Base-by-base conservation (phyloP, 2,329 filamentous ascomycete species). In the Diaporthe sp. region DNA sequence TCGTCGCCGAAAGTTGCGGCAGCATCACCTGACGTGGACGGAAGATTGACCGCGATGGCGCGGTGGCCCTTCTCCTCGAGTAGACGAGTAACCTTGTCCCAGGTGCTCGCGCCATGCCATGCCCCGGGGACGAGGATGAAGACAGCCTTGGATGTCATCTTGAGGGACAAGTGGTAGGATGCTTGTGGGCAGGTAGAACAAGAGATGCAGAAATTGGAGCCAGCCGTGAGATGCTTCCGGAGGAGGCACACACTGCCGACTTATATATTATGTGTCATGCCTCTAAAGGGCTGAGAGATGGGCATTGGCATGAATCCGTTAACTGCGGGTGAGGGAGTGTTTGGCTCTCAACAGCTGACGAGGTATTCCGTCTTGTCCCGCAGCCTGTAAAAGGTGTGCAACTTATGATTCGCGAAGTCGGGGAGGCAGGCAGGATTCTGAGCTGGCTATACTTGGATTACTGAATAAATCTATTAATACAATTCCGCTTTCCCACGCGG, bases 51-150 rank as follows among this genome's bases (percentile, higher is more conserved):
- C 2, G 81, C 20, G 63, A 84, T 76, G 75, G 84, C 85, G 74
- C 79, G 82, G 57, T 84, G 79, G 37, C 81, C 75, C 8, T 83
- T 76, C n/a, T 78, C 71, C 71, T 83, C 75, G 39, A 88, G 79
- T 37, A 82, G 76, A 1, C 81, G 78, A 17, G 80, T 81, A 72
- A 87, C 72, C 57, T 82, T 83, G 74, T 81, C 76, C 80, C 84
- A 87, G 76, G 80, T 85, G 17, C 78, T 81, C 1, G 86, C 79
- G 7, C 75, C 78, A 74, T 90, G 88, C 87, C 88, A 89, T 37
- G 86, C 83, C 7, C 88, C 88, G 2, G 84, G 87, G 1, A 90
- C 82, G 28, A 90, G 84, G 73, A 90, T 75, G 0, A 89, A 79
- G 37, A 60, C 61, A 12, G 58, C 67, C 13, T 72, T 75, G 20